Base-by-base conservation (phyloP, 306 rosid species). In the Dicorynia guianensis region DNA sequence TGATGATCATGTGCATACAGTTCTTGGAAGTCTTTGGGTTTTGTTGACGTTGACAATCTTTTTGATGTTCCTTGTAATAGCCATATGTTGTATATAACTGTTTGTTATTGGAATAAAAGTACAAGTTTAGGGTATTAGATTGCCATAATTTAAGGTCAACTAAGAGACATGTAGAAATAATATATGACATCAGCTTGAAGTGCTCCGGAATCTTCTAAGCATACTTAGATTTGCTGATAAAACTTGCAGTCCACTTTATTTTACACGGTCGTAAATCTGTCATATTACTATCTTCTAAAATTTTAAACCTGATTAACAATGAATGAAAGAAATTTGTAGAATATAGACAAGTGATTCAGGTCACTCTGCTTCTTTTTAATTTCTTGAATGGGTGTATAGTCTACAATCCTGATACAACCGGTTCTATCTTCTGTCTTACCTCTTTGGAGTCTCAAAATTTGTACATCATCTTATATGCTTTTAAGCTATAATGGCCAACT, bases 381-480 rank as follows among this genome's bases (percentile, higher is more conserved):
- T 39, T 8, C n/a, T 7, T 39, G 49, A 62, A 62, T 38, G 49
- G 6, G 25, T 8, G n/a, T 63, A 39, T 63, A 18, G 5, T 67
- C 7, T 49, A 25, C 33, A n/a, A n/a, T 30, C 18, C 35, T 17
- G 14, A 38, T 13, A 0, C 2, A 8, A 44, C 11, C 12, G n/a
- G 12, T 69, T 40, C n/a, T 18, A 54, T 17, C 6, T 53, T 69
- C 17, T 35, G 38, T 18, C 52, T 54, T 69, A 4, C 40, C 40
- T 3, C n/a, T 49, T 19, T 69, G 20, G 63, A 69, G 40, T 69
- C 38, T 53, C 6, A 11, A 54, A 46, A 38, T n/a, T 39, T 69
- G 12, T 38, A 36, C 38, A 55, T 55, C 9, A 34, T 36, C 7
- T 55, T 19, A 5, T 62, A 15, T 57, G 46, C 58, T 57, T 33